phyloP scores from a whole-genome alignment of 768 basidiomycete genomes.

The Boletus pseudopeckii region DNA sequence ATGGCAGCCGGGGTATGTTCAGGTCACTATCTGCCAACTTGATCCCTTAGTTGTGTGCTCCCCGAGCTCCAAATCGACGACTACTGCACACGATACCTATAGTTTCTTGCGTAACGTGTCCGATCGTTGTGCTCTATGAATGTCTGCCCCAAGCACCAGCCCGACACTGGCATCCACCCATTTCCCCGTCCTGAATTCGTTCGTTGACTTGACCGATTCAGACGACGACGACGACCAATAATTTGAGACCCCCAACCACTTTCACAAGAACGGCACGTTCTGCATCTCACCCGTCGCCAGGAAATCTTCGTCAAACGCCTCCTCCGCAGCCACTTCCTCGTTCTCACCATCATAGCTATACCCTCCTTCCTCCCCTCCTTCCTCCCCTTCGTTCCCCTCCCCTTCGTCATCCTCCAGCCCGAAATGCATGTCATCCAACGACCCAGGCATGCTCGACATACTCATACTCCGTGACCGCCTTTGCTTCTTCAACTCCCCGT shows the following conservation, averaged over 20 bases:
- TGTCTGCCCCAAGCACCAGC: not conserved
- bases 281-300: slow-evolving; percentile 81
- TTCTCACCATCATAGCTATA: slow-evolving; percentile 39
- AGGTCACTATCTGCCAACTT: no score
- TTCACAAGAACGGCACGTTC: slow-evolving; percentile 63
- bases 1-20: no score
- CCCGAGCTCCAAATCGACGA: not conserved
- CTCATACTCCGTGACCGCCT: slow-evolving; percentile 53
- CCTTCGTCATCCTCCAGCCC: slow-evolving; percentile 52
- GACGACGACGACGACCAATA: not conserved
- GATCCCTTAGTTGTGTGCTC: not conserved
- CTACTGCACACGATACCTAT: not conserved
- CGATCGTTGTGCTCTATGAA: slow-evolving; percentile 1
- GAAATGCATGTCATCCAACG: slow-evolving; percentile 61
- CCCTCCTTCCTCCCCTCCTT: slow-evolving; percentile 32
- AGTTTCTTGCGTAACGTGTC: not conserved
- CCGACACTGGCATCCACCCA: not conserved
- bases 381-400: slow-evolving; percentile 31
- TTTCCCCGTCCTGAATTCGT: not conserved
- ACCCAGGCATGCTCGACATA: slow-evolving; percentile 85
- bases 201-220: not conserved
- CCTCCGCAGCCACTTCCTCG: slow-evolving; percentile 64
- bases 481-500: slow-evolving; percentile 37
- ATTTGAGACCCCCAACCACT: not conserved
- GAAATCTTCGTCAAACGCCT: slow-evolving; percentile 76